phyloP scores from a whole-genome alignment of 352 stramenopile genomes.

The Phytophthora crassamura region DNA sequence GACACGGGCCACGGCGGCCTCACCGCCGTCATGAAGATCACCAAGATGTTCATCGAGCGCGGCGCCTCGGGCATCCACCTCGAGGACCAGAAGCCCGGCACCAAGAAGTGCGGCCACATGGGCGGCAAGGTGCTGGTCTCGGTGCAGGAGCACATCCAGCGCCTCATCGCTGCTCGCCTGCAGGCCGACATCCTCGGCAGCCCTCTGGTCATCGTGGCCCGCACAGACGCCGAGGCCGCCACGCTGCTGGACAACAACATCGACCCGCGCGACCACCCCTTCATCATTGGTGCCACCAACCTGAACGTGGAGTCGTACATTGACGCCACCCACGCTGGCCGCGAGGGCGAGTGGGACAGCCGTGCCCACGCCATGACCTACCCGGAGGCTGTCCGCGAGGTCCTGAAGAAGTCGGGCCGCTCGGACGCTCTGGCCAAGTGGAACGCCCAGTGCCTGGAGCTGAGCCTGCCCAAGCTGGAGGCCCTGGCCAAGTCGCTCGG shows the following conservation, averaged over 20 bases:
- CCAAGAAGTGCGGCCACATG: conserved; percentile 99
- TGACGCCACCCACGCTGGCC: conserved; percentile 76
- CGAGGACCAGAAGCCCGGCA: conserved; percentile 98
- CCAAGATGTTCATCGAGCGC: conserved; percentile 98
- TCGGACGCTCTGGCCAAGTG: conserved; percentile 83
- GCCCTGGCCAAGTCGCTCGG: conserved; percentile 79
- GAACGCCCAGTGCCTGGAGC: conserved; percentile 79
- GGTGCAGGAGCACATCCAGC: conserved; percentile 97
- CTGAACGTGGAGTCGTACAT: conserved; percentile 86
- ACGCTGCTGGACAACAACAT: conserved; percentile 98
- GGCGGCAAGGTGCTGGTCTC: conserved; percentile 98
- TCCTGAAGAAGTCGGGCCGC: conserved; percentile 67
- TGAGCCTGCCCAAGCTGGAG: conserved; percentile 83
- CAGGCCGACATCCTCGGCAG: conserved; percentile 97
- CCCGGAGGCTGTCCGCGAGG: conserved; percentile 92
- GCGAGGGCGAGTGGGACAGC: conserved; percentile 90
- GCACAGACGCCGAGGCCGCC: conserved; percentile 97
- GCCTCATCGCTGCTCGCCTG: conserved; percentile 95
- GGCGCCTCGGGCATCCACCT: conserved; percentile 98
- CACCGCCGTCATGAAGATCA: conserved; percentile 98
- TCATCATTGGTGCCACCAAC: conserved; percentile 96
- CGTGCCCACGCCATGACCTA: conserved; percentile 96
- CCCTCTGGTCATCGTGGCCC: conserved; percentile 95
- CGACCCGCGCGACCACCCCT: conserved; percentile 97
- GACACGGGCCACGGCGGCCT: conserved; percentile 97